Base-by-base conservation (phyloP, 257 asterid species). In the Penstemon davidsonii region DNA sequence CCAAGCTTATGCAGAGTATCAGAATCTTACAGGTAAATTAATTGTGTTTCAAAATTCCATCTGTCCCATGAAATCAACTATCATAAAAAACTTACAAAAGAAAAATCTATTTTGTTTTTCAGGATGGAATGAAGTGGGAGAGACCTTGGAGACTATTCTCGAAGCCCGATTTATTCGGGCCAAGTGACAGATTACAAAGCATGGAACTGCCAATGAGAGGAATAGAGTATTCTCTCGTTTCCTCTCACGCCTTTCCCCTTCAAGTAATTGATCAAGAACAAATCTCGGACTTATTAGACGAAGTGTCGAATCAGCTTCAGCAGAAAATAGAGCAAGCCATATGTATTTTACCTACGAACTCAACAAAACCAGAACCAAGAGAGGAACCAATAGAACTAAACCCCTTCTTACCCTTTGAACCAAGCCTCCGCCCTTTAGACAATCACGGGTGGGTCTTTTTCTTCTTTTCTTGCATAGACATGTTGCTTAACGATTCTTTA, bases 101-200 rank as follows among this genome's bases (percentile, higher is more conserved):
- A 38, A 65, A 60, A 18, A 4, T 36, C 0, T 19, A 4, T 18
- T 41, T 40, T 6, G 33, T 15, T 55, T 70, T 66, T 8, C 76
- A 89, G 96, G 87, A 79, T 8, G 95, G 87, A 2, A 13, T 87
- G 72, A 41, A 62, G 53, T 85, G 95, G 92, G 96, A 89, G 80
- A 87, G 74, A 66, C 82, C 86, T 0, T 84, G 87, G 87, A 71
- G 79, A 18, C 59, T 64, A 33, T 50, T 37, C 56, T 72, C 60
- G 11, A 79, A 68, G 52, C 75, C 55, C 11, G 38, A 61, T 8
- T 47, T 50, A 51, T 50, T 38, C 10, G 52, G 59, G 40, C 79
- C 75, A 19, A 79, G 25, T 51, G 85, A 79, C 45, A 78, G 77
- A 59, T 56, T 89, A 66, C 74, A 76, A 67, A 66, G 60, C 41